Base-by-base conservation (phyloP, 768 basidiomycete genomes). In the Mycena haematopus region DNA sequence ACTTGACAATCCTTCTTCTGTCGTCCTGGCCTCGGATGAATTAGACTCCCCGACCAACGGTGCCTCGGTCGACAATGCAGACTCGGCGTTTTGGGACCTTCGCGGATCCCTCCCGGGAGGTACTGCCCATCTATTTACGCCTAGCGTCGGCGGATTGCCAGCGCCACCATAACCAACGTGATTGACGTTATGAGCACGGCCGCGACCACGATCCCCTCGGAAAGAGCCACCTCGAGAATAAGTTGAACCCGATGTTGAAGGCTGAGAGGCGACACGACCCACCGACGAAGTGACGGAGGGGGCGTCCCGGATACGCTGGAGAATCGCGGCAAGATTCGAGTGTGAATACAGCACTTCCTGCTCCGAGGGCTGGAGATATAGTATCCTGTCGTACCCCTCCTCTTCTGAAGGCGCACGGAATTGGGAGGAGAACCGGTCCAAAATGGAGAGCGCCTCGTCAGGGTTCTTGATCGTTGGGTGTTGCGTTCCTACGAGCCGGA, bases 401-500 rank as follows among this genome's bases (percentile, higher is more conserved):
- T 77, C 69, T 38, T 80, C 68, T 22, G 72, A 71, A 29, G 92
- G 92, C 27, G 77, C 71, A 70, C 78, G 77, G 70, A 87, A 89
- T 66, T 87, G 85, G 52, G 80, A 77, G 50, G 82, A 81, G 73
- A 94, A 92, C 55, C 84, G 84, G 63, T 83, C 78, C 58, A 93
- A 79, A n/a, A 92, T 76, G 36, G 78, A 75, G 68, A 88, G 69
- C 21, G 85, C 90, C 46, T 84, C 79, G 70, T 83, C 82, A 55
- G 82, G 79, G 65, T 74, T 80, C 65, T 78, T 86, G 74, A 94
- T 93, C 56, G 92, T 94, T 54, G 92, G 93, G 76, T 92, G 92
- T 52, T 76, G 79, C 36, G 80, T 81, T 68, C 92, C 92, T 93
- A 71, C 70, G 38, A 66, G 42, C 57, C 60, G 49, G 50, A 54